Evolutionary conservation across 805 yeast genomes (phyloP).

Genomic region (Yamadazyma sp.): DNA sequence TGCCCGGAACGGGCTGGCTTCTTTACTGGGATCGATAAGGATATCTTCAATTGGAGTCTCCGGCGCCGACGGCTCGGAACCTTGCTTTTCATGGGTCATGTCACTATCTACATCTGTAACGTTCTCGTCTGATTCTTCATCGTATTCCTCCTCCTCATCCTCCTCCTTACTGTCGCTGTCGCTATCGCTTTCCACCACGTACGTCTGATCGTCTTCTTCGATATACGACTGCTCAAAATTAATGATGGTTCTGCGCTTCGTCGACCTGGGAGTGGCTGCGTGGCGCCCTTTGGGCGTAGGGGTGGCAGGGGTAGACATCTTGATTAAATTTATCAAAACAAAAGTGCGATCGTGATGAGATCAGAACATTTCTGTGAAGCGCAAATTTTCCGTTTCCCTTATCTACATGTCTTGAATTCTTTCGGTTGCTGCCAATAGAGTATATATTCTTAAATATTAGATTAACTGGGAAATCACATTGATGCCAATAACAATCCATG

Average conservation of each 20-base stretch:
- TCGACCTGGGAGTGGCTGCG: slow-evolving; percentile 14
- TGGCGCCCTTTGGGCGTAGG: neutral
- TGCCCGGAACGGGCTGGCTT: slow-evolving; percentile 9
- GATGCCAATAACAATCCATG: neutral
- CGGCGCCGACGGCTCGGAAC: neutral
- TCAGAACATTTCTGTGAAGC: no score
- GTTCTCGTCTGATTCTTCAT: slow-evolving; percentile 13
- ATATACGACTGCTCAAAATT: slow-evolving; percentile 30
- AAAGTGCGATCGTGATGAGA: no score
- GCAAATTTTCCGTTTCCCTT: no score
- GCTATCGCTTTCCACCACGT: slow-evolving; percentile 21
- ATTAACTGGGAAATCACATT: neutral
- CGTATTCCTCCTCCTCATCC: slow-evolving; percentile 9
- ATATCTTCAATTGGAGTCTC: neutral
- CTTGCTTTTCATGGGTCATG: slow-evolving; percentile 8
- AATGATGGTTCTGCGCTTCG: neutral
- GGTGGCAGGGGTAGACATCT: slow-evolving; percentile 8
- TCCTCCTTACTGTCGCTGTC: slow-evolving; percentile 20
- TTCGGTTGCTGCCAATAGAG: no score
- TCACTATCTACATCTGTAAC: slow-evolving; percentile 14
- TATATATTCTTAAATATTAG: no score
- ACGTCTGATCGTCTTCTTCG: slow-evolving; percentile 43
- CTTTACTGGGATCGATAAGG: slow-evolving; percentile 1
- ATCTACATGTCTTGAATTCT: no score
- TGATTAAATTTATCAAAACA: no score